phyloP scores from a whole-genome alignment of 225 moss, liverwort and hornwort genomes.

The Physcomitrium patens region DNA sequence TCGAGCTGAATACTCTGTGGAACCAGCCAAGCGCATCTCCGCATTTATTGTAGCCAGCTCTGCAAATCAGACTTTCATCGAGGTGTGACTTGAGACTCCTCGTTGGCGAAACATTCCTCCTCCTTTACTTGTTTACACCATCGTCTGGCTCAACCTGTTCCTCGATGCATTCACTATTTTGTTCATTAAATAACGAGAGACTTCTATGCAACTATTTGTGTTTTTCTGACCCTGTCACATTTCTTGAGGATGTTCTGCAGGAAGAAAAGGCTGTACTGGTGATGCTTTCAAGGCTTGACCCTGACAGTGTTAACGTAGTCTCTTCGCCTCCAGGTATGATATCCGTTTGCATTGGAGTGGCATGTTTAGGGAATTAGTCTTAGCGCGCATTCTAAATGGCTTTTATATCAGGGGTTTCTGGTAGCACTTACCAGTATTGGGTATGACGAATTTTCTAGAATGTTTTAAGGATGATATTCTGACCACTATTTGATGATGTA shows the following conservation, averaged over 20 bases:
- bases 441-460: constrained; percentile 2
- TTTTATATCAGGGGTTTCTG: not conserved
- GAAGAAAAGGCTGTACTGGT: constrained; percentile 72
- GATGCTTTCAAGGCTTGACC: constrained; percentile 77
- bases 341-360: not conserved
- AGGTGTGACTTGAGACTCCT: constrained; percentile 36
- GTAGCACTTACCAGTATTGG: not conserved
- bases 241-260: constrained; percentile 36
- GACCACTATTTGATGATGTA: not conserved
- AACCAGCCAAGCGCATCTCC: constrained; percentile 82
- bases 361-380: not conserved
- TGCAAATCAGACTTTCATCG: constrained; percentile 48
- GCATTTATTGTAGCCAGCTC: constrained; percentile 72
- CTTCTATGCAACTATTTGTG: not conserved
- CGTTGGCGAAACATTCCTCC: not conserved
- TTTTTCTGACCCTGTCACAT: constrained; percentile 8
- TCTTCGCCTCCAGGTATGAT: constrained; percentile 57
- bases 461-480: not conserved
- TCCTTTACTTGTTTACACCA: not conserved
- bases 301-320: constrained; percentile 51
- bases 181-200: constrained; percentile 4
- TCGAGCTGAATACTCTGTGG: constrained; percentile 82
- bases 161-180: constrained; percentile 7
- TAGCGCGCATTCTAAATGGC: not conserved
- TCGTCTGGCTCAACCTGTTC: not conserved